Evolutionary conservation across 2,329 filamentous ascomycete species (phyloP), one percentile per base, ranked within the genome.

Genomic region (Geosmithia morbida): DNA sequence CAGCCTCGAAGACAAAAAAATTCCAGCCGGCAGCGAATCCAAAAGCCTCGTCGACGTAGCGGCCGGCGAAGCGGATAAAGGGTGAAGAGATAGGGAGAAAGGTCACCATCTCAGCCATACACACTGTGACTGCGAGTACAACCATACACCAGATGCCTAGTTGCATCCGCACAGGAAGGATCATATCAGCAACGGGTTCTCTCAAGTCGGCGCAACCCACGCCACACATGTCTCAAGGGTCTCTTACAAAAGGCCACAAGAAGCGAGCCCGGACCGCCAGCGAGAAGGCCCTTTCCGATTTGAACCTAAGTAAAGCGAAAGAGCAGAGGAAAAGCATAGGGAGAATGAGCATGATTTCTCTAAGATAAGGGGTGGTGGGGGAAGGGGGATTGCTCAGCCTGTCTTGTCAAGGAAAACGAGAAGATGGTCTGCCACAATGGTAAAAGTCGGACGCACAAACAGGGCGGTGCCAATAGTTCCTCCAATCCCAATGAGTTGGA

Each of bases 41-140:
- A 50, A 87, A 83, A 2, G 83, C 81, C 52, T 86, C 81, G 53
- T 87, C 83, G 29, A 87, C 82, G 53, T 79, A 87, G 44, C 81
- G 75, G 14, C 83, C 82, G 3, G 84, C 84, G 55, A 88, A 86
- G 22, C 81, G 79, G 57, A 88, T 84, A 60, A 89, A 88, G 0
- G 83, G 83, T 41, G 82, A 86, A 0, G 82, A 85, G 47, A 88
- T 84, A 7, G 85, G 84, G 2, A 86, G 66, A 52, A 83, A 86
- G 0, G 81, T 84, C 7, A 85, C 83, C 82, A 87, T 86, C 59
- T 87, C 84, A 13, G 81, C 80, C 66, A 85, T 77, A 57, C 66
- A 72, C 50, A 78, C 66, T 1, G 74, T 81, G 44, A 81, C 67
- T 44, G 72, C 71, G 20, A 81, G 68, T 52, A 81, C 76, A 41